Conservation (phyloP, 768 basidiomycete genomes). For the Vararia minispora region DNA sequence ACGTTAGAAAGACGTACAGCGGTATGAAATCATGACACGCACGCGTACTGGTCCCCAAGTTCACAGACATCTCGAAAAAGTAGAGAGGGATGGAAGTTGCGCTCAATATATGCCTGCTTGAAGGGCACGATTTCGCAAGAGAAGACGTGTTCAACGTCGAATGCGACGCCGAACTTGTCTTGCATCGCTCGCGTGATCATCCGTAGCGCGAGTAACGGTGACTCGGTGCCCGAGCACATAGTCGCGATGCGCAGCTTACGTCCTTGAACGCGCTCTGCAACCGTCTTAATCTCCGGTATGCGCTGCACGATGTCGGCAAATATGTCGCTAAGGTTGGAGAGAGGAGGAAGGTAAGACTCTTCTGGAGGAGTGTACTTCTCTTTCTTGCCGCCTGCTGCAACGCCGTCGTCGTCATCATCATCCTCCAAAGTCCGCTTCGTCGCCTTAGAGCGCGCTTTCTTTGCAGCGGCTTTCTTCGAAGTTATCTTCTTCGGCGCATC, state of each 20-base stretch:
- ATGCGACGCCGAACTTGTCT: constrained; percentile 48
- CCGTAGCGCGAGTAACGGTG: constrained; percentile 82
- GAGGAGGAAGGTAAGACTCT: constrained; percentile 63
- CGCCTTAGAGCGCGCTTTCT: constrained; percentile 14
- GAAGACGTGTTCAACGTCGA: constrained; percentile 86
- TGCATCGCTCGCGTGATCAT: constrained; percentile 69
- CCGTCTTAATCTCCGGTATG: constrained; percentile 52
- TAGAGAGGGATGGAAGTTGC: constrained; percentile 88
- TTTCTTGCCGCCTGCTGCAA: constrained; percentile 21
- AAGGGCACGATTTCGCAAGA: constrained; percentile 97
- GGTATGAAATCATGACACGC: constrained; percentile 18
- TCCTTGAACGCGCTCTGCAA: constrained; percentile 58
- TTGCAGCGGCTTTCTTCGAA: constrained; percentile 10
- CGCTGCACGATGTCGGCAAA: constrained; percentile 64
- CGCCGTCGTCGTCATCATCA: constrained; percentile 22
- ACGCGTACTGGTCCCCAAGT: constrained; percentile 71
- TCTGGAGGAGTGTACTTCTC: constrained; percentile 38
- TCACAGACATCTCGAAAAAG: constrained; percentile 94
- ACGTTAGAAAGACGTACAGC: constrained; percentile 4
- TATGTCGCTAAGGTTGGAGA: constrained; percentile 59
- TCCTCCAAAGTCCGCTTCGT: constrained; percentile 11
- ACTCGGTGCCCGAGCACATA: constrained; percentile 97
- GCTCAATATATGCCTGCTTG: constrained; percentile 95
- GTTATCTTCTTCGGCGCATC: constrained; percentile 13
- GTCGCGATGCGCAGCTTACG: constrained; percentile 88